Conservation (phyloP, 352 stramenopile species). For the Globisporangium alternatum region DNA sequence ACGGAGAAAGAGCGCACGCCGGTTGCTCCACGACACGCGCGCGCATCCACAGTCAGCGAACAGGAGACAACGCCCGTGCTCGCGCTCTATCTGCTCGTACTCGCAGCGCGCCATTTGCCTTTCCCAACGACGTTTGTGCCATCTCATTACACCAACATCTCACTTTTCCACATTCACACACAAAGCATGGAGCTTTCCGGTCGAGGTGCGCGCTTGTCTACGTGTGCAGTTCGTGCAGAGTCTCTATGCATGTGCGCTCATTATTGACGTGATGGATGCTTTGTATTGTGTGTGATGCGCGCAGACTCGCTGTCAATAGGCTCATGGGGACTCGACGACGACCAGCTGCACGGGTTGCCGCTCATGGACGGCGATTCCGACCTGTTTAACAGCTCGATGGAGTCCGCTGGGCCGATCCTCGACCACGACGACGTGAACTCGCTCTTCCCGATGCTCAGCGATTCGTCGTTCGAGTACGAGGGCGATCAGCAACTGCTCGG, state of each 20-base stretch:
- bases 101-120: neutral
- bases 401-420: constrained; percentile 20
- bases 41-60: neutral
- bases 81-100: neutral
- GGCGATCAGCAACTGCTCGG: constrained; percentile 27
- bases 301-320: constrained; percentile 32
- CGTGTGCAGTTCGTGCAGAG: neutral
- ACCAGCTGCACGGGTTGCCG: constrained; percentile 36
- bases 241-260: constrained; percentile 6
- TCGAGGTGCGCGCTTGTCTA: constrained; percentile 10
- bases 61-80: neutral
- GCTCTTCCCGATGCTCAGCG: constrained; percentile 29
- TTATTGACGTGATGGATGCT: constrained; percentile 5
- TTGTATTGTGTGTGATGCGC: constrained; percentile 23
- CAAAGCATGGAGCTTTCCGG: constrained; percentile 13
- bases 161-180: neutral
- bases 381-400: constrained; percentile 25
- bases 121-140: neutral
- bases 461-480: constrained; percentile 37
- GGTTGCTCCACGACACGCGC: neutral
- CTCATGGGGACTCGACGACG: constrained; percentile 46
- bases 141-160: neutral
- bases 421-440: constrained; percentile 21
- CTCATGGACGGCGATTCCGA: constrained; percentile 25
- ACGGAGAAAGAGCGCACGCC: neutral